phyloP scores from a whole-genome alignment of 768 basidiomycete genomes.

The Russula emetica region DNA sequence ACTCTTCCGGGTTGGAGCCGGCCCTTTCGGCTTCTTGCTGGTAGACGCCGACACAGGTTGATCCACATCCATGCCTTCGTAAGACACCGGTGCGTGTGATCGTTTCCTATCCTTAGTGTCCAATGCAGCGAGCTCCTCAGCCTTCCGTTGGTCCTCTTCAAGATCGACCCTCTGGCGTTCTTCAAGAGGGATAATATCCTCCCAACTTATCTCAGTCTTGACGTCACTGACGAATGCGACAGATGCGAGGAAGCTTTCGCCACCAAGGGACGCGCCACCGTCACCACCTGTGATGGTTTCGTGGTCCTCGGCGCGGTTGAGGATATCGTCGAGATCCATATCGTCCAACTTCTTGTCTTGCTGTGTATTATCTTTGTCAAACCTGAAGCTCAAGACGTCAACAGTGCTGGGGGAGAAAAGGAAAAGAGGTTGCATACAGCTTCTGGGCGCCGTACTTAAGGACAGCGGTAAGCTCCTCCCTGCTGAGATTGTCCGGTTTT shows the following conservation, averaged over 20 bases:
- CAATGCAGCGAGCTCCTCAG: constrained; percentile 64
- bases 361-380: constrained; percentile 92
- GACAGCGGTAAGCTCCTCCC: constrained; percentile 95
- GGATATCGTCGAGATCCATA: constrained; percentile 98
- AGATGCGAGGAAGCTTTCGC: constrained; percentile 91
- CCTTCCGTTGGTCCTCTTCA: constrained; percentile 72
- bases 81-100: constrained; percentile 79
- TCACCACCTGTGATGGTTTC: constrained; percentile 85
- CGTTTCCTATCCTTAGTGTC: constrained; percentile 72
- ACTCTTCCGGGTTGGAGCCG: constrained; percentile 76
- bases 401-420: constrained; percentile 18
- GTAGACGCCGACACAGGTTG: constrained; percentile 58
- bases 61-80: constrained; percentile 91
- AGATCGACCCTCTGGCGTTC: constrained; percentile 81
- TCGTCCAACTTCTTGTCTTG: constrained; percentile 96
- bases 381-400: constrained; percentile 47
- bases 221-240: constrained; percentile 97
- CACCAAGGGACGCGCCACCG: constrained; percentile 91
- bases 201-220: constrained; percentile 99
- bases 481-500: constrained; percentile 83
- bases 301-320: constrained; percentile 94
- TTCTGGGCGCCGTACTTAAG: constrained; percentile 98
- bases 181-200: constrained; percentile 95
- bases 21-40: constrained; percentile 69
- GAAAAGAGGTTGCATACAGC: constrained; percentile 54